phyloP scores from a whole-genome alignment of 2,329 filamentous ascomycete genomes.

The Sclerotinia glacialis region DNA sequence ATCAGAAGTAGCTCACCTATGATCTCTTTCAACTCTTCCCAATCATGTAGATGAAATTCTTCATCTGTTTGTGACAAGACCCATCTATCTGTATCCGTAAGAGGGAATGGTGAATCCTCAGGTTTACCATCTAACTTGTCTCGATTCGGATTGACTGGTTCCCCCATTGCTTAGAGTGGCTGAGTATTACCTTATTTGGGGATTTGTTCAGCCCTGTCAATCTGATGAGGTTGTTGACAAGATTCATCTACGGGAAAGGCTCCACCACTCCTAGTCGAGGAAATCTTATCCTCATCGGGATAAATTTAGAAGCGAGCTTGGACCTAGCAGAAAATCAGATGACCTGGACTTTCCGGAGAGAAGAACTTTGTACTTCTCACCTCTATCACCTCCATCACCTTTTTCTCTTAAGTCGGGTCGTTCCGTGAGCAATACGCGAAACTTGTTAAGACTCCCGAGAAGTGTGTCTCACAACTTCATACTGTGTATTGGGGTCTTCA shows the following conservation, averaged over 20 bases:
- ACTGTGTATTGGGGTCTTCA: background rate
- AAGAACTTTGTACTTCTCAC: background rate
- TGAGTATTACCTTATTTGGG: constrained; percentile 16
- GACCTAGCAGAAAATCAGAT: constrained; percentile 18
- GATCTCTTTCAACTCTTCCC: constrained; percentile 68
- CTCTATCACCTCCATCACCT: background rate
- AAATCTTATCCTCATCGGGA: constrained; percentile 20
- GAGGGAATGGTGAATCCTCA: constrained; percentile 50
- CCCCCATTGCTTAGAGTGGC: constrained; percentile 16
- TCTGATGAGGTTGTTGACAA: constrained; percentile 6
- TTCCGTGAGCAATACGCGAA: background rate
- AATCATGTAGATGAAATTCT: constrained; percentile 67
- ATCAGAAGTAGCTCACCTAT: constrained; percentile 49
- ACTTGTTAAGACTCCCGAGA: background rate
- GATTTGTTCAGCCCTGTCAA: constrained; percentile 22
- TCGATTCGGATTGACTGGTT: constrained; percentile 6
- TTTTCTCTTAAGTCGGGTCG: background rate
- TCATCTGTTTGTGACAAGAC: constrained; percentile 64
- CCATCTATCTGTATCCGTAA: constrained; percentile 58
- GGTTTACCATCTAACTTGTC: background rate
- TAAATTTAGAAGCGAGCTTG: constrained; percentile 17
- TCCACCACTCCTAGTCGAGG: background rate
- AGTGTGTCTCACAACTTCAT: background rate
- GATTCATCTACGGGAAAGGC: background rate
- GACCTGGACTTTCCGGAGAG: background rate